These are phyloP conservation scores for Dactylellina drechsleri DNA, from an alignment of 2,329 filamentous ascomycete genomes.

Conservation along the genomic window DNA sequence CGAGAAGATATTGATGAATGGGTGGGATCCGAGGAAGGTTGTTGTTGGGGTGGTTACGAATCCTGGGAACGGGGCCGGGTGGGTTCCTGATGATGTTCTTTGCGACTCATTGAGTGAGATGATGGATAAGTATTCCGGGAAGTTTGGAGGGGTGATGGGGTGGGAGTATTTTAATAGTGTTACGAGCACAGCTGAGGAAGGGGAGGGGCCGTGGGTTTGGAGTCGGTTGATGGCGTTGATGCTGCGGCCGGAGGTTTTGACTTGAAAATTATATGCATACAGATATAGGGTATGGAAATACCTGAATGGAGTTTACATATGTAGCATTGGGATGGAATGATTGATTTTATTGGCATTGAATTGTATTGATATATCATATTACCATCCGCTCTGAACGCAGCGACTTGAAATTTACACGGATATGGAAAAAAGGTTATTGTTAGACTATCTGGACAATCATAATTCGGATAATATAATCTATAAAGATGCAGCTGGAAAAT, in stretches of 20 bases:
- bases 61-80: constrained; percentile 76
- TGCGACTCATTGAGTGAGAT: constrained; percentile 58
- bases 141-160: constrained; percentile 84
- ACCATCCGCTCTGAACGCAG: no score
- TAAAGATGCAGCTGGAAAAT: no score
- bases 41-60: constrained; percentile 85
- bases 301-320: no score
- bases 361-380: not conserved
- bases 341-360: not conserved
- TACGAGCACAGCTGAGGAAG: constrained; percentile 37
- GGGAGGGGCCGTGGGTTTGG: constrained; percentile 64
- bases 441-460: no score
- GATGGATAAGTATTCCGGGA: constrained; percentile 37
- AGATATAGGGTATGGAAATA: no score
- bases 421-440: no score
- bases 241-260: constrained; percentile 35
- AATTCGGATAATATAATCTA: no score
- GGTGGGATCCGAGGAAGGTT: constrained; percentile 78
- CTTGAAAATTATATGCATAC: not conserved
- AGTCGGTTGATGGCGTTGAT: constrained; percentile 68
- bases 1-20: constrained; percentile 69
- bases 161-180: constrained; percentile 88
- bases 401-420: no score
- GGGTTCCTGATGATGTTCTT: constrained; percentile 70
- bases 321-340: no score